phyloP scores from a whole-genome alignment of 1,284 basidiomycete species.

The Pseudozyma sp. region DNA sequence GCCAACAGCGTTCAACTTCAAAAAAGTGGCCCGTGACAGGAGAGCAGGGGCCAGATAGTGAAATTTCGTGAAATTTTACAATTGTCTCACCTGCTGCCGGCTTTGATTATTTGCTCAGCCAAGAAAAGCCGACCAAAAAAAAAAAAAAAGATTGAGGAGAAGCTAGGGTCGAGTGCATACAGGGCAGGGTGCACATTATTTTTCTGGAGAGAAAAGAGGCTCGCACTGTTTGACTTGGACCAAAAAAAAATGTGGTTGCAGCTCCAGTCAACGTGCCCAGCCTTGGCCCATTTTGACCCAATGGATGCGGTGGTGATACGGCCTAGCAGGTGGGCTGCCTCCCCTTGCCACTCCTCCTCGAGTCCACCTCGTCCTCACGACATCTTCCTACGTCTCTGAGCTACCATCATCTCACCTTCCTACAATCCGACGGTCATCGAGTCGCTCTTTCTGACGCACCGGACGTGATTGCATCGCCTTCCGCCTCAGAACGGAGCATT shows the following conservation, averaged over 20 bases:
- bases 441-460: not conserved
- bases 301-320: not conserved
- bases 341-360: not conserved
- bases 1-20: too few species aligned
- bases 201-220: not conserved
- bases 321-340: not conserved
- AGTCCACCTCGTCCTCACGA: not conserved
- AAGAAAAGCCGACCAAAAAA: too few species aligned
- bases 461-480: not conserved
- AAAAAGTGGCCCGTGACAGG: too few species aligned
- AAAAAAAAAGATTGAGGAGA: too few species aligned
- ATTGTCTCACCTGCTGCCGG: too few species aligned
- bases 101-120: too few species aligned
- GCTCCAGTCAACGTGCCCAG: not conserved
- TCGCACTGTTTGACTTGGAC: conserved; percentile 1
- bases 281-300: not conserved
- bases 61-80: too few species aligned
- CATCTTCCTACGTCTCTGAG: not conserved
- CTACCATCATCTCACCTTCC: not conserved
- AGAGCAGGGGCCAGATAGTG: too few species aligned
- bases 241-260: conserved; percentile 1
- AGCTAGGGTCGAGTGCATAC: conserved; percentile 1
- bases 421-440: not conserved
- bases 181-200: not conserved
- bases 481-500: not conserved